Base-by-base conservation (phyloP, 495 filamentous ascomycete genomes). In the Penicillium nucicola region DNA sequence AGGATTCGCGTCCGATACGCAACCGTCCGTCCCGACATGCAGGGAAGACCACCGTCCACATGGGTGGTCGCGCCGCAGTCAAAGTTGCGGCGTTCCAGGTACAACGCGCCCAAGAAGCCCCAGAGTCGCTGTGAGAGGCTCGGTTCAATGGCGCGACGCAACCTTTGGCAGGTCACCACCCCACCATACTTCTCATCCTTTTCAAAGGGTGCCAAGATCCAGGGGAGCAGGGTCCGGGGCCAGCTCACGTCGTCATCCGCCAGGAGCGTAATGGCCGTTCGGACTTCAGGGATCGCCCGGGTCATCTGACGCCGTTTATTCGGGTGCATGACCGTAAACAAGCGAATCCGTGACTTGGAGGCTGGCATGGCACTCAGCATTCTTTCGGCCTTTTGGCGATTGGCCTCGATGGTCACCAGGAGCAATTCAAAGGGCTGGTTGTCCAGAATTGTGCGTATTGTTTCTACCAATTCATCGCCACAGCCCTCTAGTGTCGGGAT, bases 181-280 rank as follows among this genome's bases (percentile, higher is more conserved):
- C 87, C 89, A 37, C 90, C 90, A 38, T 89, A 86, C 43, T 74
- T 69, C 3, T 83, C 74, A 56, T 91, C 82, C 34, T 67, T 72
- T 58, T 93, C 88, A 52, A 95, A 92, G 0, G 90, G 87, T 0
- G 90, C 90, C 48, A 95, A 74, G 39, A 93, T 84, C 87, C 89
- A 95, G 14, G 83, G 82, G 25, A 92, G 77, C 34, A 92, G 79
- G 4, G 82, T 88, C 3, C 69, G 67, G 1, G 89, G 90, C 87
- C 89, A 92, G 53, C 81, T 84, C 43, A 95, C 90, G 64, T 95
- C 90, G 69, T 93, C 90, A 62, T 95, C 90, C 19, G 87, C 87
- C 62, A 95, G 86, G 42, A 95, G 70, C 11, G 85, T 92, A 55
- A 93, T 85, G 11, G 79, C 64, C 0, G 89, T 92, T 41, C 64